Conservation (phyloP, 345 rosid genomes). For the Crucihimalaya himalaica region DNA sequence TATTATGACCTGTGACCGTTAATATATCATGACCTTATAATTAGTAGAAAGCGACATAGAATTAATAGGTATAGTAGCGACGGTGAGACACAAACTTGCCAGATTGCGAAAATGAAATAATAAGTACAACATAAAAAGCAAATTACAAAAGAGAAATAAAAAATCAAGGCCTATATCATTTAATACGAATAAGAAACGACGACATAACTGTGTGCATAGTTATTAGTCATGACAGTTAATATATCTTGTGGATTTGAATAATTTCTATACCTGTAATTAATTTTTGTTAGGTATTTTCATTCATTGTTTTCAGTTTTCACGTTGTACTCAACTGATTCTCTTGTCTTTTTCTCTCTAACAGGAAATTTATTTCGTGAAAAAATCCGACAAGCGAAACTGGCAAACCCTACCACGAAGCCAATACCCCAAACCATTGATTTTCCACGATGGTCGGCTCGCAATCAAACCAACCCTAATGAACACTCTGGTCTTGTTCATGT, state of each 20-base stretch:
- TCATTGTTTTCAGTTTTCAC: background rate
- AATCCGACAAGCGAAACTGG: conserved; percentile 63
- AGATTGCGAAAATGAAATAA: conserved; percentile 4
- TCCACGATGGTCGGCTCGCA: conserved; percentile 85
- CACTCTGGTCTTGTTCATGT: conserved; percentile 60
- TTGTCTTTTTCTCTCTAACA: conserved; percentile 33
- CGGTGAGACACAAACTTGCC: conserved; percentile 9
- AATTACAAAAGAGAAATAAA: background rate
- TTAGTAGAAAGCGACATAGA: background rate
- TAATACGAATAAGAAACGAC: conserved; percentile 25
- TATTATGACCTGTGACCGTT: background rate
- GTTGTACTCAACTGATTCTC: conserved; percentile 4
- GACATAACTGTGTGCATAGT: conserved; percentile 24
- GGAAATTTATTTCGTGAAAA: conserved; percentile 58
- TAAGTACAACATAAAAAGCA: background rate
- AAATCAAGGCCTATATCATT: conserved; percentile 21
- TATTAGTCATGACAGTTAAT: conserved; percentile 28
- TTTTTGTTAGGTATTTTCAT: conserved; percentile 31
- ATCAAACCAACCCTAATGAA: conserved; percentile 55
- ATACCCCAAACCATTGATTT: conserved; percentile 65
- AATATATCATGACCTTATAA: too few relatives aligned
- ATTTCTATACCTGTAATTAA: background rate
- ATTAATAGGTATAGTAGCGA: conserved; percentile 2
- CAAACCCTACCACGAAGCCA: conserved; percentile 46
- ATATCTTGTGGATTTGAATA: conserved; percentile 19